These are phyloP conservation scores for Gyromitra esculenta DNA, from an alignment of 2,329 filamentous ascomycete species.

Conservation along the genomic window DNA sequence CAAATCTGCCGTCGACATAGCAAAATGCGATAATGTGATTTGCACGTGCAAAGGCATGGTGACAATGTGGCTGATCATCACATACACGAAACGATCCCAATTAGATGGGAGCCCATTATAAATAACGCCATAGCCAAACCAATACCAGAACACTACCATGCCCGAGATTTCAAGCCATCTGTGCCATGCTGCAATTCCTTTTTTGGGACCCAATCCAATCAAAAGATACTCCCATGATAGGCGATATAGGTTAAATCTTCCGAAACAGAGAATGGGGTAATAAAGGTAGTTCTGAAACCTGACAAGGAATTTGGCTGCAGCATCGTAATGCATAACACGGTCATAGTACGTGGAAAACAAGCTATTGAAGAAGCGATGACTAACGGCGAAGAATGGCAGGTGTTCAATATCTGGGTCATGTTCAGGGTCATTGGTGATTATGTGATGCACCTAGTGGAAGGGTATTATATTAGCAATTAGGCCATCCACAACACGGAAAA, in stretches of 20 bases:
- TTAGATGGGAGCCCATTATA: conserved; percentile 77
- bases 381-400: conserved; percentile 87
- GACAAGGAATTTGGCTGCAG: conserved; percentile 74
- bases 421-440: conserved; percentile 93
- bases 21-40: conserved; percentile 91
- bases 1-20: conserved; percentile 89
- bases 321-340: conserved; percentile 79
- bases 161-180: conserved; percentile 80
- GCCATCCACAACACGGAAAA: not conserved
- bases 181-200: conserved; percentile 84
- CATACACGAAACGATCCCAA: conserved; percentile 75
- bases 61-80: conserved; percentile 81
- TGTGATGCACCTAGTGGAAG: conserved; percentile 73
- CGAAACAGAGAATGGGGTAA: conserved; percentile 81
- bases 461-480: conserved; percentile 9
- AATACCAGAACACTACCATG: conserved; percentile 82
- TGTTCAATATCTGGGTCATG: conserved; percentile 96
- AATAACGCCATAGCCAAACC: conserved; percentile 84
- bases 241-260: conserved; percentile 85
- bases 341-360: conserved; percentile 86
- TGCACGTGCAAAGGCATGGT: conserved; percentile 86
- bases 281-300: conserved; percentile 83
- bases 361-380: conserved; percentile 78
- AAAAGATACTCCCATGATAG: conserved; percentile 83
- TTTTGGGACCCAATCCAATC: conserved; percentile 73